These are phyloP conservation scores for Ascochyta viciae-villosae DNA, from an alignment of 2,329 filamentous ascomycete species.

Conservation along the genomic window DNA sequence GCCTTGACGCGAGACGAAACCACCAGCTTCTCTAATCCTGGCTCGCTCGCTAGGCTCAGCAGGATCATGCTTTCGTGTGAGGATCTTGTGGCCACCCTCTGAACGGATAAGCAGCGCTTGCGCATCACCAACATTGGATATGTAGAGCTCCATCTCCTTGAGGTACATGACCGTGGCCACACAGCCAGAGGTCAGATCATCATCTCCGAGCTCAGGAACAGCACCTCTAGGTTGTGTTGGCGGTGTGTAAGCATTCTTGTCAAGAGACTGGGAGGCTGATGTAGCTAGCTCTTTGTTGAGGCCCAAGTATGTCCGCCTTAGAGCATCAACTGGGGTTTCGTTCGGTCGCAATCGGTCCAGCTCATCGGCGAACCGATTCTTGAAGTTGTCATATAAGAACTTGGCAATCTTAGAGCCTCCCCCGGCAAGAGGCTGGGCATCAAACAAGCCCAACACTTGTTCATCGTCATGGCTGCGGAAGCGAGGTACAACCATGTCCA, in stretches of 20 bases:
- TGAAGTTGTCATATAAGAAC: conserved; percentile 95
- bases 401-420: conserved; percentile 96
- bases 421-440: conserved; percentile 86
- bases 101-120: conserved; percentile 95
- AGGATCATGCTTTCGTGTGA: conserved; percentile 93
- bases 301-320: conserved; percentile 83
- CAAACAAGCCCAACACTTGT: conserved; percentile 92
- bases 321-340: conserved; percentile 81
- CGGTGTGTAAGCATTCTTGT: conserved; percentile 62
- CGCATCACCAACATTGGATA: conserved; percentile 94
- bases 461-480: conserved; percentile 91
- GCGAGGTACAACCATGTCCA: conserved; percentile 92
- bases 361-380: conserved; percentile 81
- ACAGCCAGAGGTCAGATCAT: conserved; percentile 88
- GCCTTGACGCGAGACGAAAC: conserved; percentile 93
- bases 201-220: conserved; percentile 80
- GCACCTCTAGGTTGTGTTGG: conserved; percentile 69
- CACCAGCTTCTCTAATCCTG: conserved; percentile 91
- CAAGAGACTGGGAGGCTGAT: conserved; percentile 78
- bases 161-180: conserved; percentile 93
- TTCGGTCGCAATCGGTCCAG: conserved; percentile 73
- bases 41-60: conserved; percentile 83
- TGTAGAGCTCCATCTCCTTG: conserved; percentile 86
- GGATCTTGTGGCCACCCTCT: conserved; percentile 80
- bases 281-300: conserved; percentile 95